Evolutionary conservation across 1,284 basidiomycete genomes (phyloP).

Genomic region (Lignosus rhinocerotis): DNA sequence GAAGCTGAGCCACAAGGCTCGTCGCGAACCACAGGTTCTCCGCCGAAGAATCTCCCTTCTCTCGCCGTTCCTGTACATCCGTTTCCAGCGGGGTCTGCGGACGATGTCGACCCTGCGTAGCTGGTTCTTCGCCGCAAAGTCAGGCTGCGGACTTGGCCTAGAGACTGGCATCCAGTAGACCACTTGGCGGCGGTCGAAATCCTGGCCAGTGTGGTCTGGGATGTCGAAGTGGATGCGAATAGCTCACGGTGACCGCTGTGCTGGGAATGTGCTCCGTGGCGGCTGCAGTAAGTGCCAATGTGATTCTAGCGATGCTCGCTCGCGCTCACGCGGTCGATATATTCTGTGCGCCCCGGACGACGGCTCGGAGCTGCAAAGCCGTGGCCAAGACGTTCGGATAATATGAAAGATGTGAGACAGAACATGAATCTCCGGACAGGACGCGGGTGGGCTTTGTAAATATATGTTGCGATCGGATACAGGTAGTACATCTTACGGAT

Average conservation of each 20-base stretch:
- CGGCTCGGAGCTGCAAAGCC: not conserved
- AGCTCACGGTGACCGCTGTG: slow-evolving; percentile 1
- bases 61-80: not conserved
- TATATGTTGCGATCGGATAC: too few species aligned
- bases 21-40: slow-evolving; percentile 3
- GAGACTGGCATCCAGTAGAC: not conserved
- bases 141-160: not conserved
- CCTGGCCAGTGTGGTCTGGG: not conserved
- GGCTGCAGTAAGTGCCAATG: slow-evolving; percentile 4
- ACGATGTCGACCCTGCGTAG: not conserved
- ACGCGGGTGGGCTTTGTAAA: not conserved
- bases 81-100: not conserved
- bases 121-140: not conserved
- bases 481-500: not conserved
- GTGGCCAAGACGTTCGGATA: not conserved
- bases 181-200: not conserved
- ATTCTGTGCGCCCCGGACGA: not conserved
- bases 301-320: not conserved
- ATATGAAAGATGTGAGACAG: not conserved
- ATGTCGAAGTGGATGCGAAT: not conserved
- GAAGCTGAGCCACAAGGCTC: not conserved
- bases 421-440: not conserved
- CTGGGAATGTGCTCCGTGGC: not conserved
- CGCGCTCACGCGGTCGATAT: not conserved
- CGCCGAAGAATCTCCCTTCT: slow-evolving; percentile 2